A percentile compares a stretch with the other conserved stretches of the same genome.
These are phyloP conservation scores for Castanea mollissima DNA, from an alignment of 306 rosid genomes.

Conservation along the genomic window DNA sequence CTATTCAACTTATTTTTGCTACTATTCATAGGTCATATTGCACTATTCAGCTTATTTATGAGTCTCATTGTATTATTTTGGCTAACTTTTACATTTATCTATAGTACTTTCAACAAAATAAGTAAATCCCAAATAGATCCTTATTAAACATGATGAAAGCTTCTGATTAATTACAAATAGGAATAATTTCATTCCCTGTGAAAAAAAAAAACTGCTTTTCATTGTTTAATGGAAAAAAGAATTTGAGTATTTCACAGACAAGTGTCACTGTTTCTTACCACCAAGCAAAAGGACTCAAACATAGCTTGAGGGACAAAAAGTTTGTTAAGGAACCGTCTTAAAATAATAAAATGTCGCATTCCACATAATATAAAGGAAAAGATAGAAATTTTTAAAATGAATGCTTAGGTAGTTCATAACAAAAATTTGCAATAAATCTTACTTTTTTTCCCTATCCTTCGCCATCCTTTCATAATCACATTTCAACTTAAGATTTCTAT, in stretches of 20 bases:
- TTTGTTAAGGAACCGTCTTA: neutral
- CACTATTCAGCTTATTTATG: too few species aligned
- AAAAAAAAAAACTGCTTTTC: neutral
- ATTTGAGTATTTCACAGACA: neutral
- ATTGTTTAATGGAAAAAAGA: neutral
- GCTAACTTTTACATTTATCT: too few species aligned
- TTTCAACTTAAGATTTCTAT: neutral
- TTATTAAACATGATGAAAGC: neutral
- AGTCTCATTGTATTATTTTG: too few species aligned
- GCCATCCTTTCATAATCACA: neutral
- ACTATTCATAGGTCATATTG: too few species aligned
- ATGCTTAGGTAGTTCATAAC: neutral
- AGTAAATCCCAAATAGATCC: fast-evolving
- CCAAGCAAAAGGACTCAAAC: neutral
- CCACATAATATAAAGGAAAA: neutral
- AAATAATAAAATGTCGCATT: neutral
- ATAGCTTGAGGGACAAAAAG: neutral
- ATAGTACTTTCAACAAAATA: too few species aligned
- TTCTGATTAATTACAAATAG: neutral
- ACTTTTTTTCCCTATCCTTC: neutral
- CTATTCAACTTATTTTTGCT: too few species aligned
- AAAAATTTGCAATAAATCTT: neutral
- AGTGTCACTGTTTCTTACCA: neutral
- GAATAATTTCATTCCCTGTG: neutral
- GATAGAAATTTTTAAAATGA: neutral